phyloP scores from a whole-genome alignment of 176 grass and related monocot genomes.

The Hyparrhenia diplandra region DNA sequence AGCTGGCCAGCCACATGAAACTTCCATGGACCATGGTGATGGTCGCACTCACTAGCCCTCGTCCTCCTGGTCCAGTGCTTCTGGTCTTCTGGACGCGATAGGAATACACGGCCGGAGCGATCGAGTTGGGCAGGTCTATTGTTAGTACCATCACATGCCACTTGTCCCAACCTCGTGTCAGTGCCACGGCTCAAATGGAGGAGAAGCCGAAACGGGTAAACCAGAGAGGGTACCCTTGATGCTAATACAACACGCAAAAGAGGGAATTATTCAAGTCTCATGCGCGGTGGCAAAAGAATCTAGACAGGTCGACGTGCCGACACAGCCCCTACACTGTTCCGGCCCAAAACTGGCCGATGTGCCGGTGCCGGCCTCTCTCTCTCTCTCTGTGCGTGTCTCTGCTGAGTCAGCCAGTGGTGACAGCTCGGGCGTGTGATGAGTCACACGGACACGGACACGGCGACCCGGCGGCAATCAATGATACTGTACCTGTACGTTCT shows the following conservation, averaged over 20 bases:
- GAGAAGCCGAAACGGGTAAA: not conserved
- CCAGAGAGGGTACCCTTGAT: not conserved
- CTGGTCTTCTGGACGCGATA: too few relatives aligned
- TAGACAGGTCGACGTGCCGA: not conserved
- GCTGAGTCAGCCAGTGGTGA: not conserved
- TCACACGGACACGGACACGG: too few relatives aligned
- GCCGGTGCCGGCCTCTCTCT: not conserved
- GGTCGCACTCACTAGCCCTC: too few relatives aligned
- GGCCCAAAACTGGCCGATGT: not conserved
- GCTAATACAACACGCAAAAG: not conserved
- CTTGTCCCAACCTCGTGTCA: not conserved
- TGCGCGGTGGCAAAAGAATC: not conserved
- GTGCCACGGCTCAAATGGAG: not conserved
- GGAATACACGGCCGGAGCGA: too few relatives aligned
- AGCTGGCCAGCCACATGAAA: conserved; percentile 2
- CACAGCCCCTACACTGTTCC: not conserved
- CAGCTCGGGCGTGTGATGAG: not conserved
- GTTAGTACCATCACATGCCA: conserved; percentile 5
- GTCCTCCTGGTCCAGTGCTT: too few relatives aligned
- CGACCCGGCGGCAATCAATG: too few relatives aligned
- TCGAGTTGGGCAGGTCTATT: conserved; percentile 12
- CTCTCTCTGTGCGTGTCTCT: too few relatives aligned
- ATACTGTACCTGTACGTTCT: too few relatives aligned
- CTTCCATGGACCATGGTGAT: too few relatives aligned
- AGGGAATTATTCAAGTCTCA: not conserved